Conservation (phyloP, 2,329 filamentous ascomycete species). For the Alternaria sp. region DNA sequence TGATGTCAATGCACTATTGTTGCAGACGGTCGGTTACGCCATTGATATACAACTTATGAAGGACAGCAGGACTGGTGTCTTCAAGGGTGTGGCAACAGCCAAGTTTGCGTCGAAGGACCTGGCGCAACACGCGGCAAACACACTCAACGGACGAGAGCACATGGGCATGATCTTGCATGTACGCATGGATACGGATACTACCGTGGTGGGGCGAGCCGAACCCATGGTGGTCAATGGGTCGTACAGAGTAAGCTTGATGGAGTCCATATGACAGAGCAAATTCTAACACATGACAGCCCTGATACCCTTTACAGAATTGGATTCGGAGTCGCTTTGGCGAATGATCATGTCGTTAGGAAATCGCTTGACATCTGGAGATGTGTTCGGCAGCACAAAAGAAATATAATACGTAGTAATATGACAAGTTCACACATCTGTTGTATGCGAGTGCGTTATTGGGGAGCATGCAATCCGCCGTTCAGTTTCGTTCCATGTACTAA, state of each 20-base stretch:
- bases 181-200: conserved; percentile 47
- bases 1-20: conserved; percentile 41
- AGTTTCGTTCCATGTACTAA: background rate
- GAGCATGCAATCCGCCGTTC: background rate
- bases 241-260: conserved; percentile 27
- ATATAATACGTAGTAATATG: background rate
- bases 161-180: conserved; percentile 45
- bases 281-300: conserved; percentile 28
- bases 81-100: conserved; percentile 47
- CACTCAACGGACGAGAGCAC: conserved; percentile 39
- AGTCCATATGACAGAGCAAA: background rate
- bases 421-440: background rate
- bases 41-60: conserved; percentile 38
- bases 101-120: conserved; percentile 42
- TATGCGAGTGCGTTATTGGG: background rate
- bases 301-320: background rate
- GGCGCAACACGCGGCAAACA: conserved; percentile 40
- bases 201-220: conserved; percentile 42
- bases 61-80: conserved; percentile 35
- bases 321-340: background rate
- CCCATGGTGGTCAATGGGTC: conserved; percentile 45
- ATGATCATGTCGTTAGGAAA: background rate
- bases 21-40: conserved; percentile 38
- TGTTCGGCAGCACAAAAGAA: background rate
- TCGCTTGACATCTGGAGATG: background rate